Evolutionary conservation across 1,284 basidiomycete genomes (phyloP), one percentile per base, ranked within the genome.

Genomic region (Apiotrichum domesticum): DNA sequence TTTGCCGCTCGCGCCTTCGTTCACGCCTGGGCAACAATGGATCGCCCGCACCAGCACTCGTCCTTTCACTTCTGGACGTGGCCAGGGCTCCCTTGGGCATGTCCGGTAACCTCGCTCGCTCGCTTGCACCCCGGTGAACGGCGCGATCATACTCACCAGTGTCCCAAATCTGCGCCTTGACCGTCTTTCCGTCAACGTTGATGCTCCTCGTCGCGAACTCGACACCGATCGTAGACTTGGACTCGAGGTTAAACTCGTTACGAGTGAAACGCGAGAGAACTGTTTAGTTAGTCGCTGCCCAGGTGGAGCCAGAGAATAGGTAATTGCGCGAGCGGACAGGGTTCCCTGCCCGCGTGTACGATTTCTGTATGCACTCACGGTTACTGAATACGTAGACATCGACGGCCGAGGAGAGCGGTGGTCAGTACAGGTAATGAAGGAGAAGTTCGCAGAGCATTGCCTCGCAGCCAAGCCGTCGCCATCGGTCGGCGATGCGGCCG

Each of bases 101-200:
- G 21, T 21, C 21, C 21, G 21, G 21, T 21, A 21, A 21, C 21
- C 21, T 21, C 21, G 21, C 21, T 42, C 6, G 41, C 11, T 6
- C 41, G n/a, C 35, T 32, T 32, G 8, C 3, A 3, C 21, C 45
- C 32, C 10, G 6, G 8, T 63, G 7, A 33, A 49, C 34, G 29
- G 40, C 47, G 29, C 46, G 35, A 37, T 8, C n/a, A 47, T 34
- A 78, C 82, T 63, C 60, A 90, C 89, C 90, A 69, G 93, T 98
- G 80, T 99, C 96, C 95, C 95, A 99, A 69, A 99, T 98, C 79
- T 99, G 95, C 35, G 95, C 95, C 80, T 98, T 98, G 69, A 99
- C 84, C 5, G 88, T 96, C 85, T 99, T 99, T 46, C 86, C 85
- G 76, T 98, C 95, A 14, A 98, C 90, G 64, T 84, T 88, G 77